These are phyloP conservation scores for Colletotrichum ledebouriae DNA, from an alignment of 2,329 filamentous ascomycete species.

Conservation along the genomic window DNA sequence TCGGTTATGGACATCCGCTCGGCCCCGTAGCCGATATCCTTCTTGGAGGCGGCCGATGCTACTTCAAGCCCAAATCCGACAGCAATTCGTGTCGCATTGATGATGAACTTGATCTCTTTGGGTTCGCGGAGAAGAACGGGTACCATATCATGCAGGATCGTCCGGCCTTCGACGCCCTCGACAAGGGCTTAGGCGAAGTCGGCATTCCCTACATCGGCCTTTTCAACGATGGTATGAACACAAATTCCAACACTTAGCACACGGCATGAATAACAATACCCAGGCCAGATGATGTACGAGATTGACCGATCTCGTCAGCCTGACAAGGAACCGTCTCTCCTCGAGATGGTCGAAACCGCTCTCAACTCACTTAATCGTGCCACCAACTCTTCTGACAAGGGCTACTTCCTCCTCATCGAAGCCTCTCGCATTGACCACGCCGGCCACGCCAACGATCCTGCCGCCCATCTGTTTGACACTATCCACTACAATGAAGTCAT, in stretches of 20 bases:
- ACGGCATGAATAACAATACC: neutral
- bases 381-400: slow-evolving; percentile 49
- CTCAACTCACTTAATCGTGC: slow-evolving; percentile 53
- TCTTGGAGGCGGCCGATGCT: slow-evolving; percentile 57
- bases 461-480: slow-evolving; percentile 62
- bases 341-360: slow-evolving; percentile 55
- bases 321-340: slow-evolving; percentile 54
- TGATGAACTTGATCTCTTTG: slow-evolving; percentile 51
- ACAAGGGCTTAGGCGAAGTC: slow-evolving; percentile 46
- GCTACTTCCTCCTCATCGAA: slow-evolving; percentile 57
- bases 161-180: slow-evolving; percentile 50
- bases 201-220: slow-evolving; percentile 55
- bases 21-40: slow-evolving; percentile 54
- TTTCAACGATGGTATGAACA: slow-evolving; percentile 51
- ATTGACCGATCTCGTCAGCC: slow-evolving; percentile 50
- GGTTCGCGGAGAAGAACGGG: slow-evolving; percentile 50
- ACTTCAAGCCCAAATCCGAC: slow-evolving; percentile 55
- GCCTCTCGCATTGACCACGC: slow-evolving; percentile 55
- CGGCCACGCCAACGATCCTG: slow-evolving; percentile 66
- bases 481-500: slow-evolving; percentile 57
- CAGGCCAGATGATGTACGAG: slow-evolving; percentile 50
- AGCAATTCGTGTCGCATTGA: slow-evolving; percentile 54
- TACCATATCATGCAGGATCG: slow-evolving; percentile 55
- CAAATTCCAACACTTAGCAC: neutral
- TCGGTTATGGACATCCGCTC: slow-evolving; percentile 55